Evolutionary conservation across 139 green algal species (phyloP), one percentile per base, ranked within the genome.

Genomic region (Tetradesmus lagerheimii): DNA sequence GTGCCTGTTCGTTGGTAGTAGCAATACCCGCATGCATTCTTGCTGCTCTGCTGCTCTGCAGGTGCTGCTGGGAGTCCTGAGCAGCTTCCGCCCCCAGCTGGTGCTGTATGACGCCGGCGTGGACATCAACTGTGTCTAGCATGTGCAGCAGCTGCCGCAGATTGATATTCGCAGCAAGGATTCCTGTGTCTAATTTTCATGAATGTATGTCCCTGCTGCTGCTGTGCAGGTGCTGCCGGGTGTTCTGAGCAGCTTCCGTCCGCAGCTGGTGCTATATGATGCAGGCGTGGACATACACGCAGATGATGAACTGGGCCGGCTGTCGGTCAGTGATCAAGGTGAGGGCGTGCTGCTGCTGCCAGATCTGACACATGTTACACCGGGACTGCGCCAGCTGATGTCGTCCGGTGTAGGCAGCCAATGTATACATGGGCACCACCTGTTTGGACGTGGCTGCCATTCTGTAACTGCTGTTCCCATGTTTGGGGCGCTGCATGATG

Each of bases 31-130:
- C n/a, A n/a, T 64, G 15, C 50, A 31, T 71, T 20, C 2, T 4
- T n/a, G n/a, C 25, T 79, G 71, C 31, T 41, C n/a, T 66, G n/a
- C n/a, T 85, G 41, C 27, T 18, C 1, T 74, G 37, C 38, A 94
- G 18, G 85, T 82, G n/a, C 89, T 98, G 67, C 89, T 92, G 14
- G 64, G 41, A 11, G 89, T 95, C 14, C 88, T 98, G 74, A 57
- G 67, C 18, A 79, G 75, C 62, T 97, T 97, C 76, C 78, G 77
- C 41, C 97, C 97, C 8, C 90, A 98, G 75, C 81, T 99, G 15
- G 97, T 98, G 74, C 90, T 99, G 50, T 99, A 98, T 83, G 97
- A 99, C 82, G 97, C 96, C 0, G 96, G 96, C 0, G 95, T 99
- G 20, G 97, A 99, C 79, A 81, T 95, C n/a, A n/a, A n/a, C n/a